phyloP scores from a whole-genome alignment of 495 filamentous ascomycete genomes.

The Podospora australis region DNA sequence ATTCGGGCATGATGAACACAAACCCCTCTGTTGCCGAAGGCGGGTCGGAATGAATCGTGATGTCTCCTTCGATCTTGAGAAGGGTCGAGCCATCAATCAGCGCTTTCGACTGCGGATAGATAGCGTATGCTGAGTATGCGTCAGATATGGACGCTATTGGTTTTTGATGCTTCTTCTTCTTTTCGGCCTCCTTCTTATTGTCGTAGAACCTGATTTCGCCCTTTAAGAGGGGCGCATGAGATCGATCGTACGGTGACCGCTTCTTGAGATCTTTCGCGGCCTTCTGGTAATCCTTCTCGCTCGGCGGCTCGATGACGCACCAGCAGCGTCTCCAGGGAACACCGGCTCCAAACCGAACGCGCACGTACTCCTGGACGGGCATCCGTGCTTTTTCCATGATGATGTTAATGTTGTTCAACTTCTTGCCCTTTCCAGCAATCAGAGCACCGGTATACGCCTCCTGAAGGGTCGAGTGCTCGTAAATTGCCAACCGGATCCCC shows the following conservation, averaged over 20 bases:
- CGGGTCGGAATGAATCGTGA: constrained; percentile 73
- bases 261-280: constrained; percentile 80
- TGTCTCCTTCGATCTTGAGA: constrained; percentile 86
- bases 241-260: constrained; percentile 72
- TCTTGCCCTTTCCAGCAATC: constrained; percentile 89
- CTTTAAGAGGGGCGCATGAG: constrained; percentile 55
- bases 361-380: constrained; percentile 85
- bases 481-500: constrained; percentile 90
- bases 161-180: constrained; percentile 74
- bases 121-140: constrained; percentile 86
- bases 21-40: constrained; percentile 78
- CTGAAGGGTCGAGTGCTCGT: constrained; percentile 84
- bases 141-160: constrained; percentile 90
- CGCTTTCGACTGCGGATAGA: constrained; percentile 90
- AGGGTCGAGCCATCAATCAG: constrained; percentile 92
- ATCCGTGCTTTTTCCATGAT: constrained; percentile 76
- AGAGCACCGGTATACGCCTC: constrained; percentile 96
- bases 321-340: constrained; percentile 95
- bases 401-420: constrained; percentile 74
- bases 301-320: constrained; percentile 88
- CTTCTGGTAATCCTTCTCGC: constrained; percentile 85
- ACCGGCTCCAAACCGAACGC: constrained; percentile 91
- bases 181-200: constrained; percentile 58
- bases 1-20: constrained; percentile 96
- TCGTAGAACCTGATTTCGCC: constrained; percentile 95